These are phyloP conservation scores for Physaria fendleri DNA, from an alignment of 345 rosid genomes.

Conservation along the genomic window DNA sequence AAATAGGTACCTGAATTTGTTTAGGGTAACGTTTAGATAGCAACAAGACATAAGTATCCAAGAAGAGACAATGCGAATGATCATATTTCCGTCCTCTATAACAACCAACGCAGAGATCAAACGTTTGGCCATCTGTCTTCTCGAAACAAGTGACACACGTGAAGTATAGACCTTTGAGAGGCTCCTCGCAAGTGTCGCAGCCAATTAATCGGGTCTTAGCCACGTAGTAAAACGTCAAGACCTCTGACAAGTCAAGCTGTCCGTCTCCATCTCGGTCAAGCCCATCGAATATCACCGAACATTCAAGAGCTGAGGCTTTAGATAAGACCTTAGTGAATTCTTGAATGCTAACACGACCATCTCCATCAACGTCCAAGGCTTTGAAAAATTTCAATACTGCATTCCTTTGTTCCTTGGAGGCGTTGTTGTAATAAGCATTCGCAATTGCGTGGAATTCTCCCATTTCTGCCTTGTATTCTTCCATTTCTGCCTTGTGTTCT, in stretches of 20 bases:
- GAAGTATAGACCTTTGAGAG: conserved; percentile 3
- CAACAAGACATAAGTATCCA: too few relatives aligned
- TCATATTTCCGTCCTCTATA: too few relatives aligned
- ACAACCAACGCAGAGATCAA: conserved; percentile 13
- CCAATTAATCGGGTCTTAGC: conserved; percentile 1
- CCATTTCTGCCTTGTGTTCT: too few relatives aligned
- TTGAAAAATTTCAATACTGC: not conserved
- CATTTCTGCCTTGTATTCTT: too few relatives aligned
- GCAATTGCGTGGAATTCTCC: not conserved
- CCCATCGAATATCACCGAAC: not conserved
- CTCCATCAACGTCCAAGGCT: conserved; percentile 1
- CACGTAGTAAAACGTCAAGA: conserved; percentile 12
- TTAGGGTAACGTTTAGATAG: too few relatives aligned
- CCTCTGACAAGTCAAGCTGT: conserved; percentile 17
- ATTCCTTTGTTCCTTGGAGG: not conserved
- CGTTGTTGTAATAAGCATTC: conserved; percentile 12
- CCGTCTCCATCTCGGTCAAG: conserved; percentile 9
- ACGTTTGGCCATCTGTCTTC: not conserved
- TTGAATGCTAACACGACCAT: conserved; percentile 1
- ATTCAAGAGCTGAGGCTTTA: not conserved
- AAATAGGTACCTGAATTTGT: too few relatives aligned
- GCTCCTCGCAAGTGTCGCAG: not conserved
- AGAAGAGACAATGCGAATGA: too few relatives aligned
- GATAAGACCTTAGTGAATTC: not conserved
- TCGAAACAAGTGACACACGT: conserved; percentile 17